Percentiles rank a stretch among this genome's conserved stretches.
phyloP scores from a whole-genome alignment of 352 stramenopile genomes.

The Phytophthora brassicae region DNA sequence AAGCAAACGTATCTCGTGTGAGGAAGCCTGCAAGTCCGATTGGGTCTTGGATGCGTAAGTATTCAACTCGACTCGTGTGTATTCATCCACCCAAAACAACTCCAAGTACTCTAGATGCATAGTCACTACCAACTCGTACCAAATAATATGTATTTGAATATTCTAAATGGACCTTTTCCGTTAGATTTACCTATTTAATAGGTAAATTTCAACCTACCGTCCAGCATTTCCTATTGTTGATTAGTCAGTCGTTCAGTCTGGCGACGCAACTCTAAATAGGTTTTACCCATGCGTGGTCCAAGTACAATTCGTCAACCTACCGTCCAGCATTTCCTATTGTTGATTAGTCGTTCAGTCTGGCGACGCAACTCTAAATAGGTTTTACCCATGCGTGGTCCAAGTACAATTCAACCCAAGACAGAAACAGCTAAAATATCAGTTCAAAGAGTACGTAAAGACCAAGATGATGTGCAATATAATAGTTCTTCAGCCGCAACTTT shows the following conservation, averaged over 20 bases:
- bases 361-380: background rate
- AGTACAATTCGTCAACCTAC: background rate
- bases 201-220: too few species aligned
- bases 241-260: constrained; percentile 4
- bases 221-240: constrained; percentile 19
- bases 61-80: constrained; percentile 20
- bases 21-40: constrained; percentile 77
- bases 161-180: too few species aligned
- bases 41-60: constrained; percentile 61
- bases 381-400: background rate
- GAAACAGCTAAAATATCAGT: too few species aligned
- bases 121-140: constrained; percentile 26
- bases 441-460: too few species aligned
- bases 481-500: too few species aligned
- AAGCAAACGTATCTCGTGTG: constrained; percentile 72
- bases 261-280: background rate
- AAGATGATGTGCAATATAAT: too few species aligned
- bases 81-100: constrained; percentile 26
- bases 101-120: constrained; percentile 46
- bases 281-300: background rate
- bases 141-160: constrained; percentile 52
- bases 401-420: background rate
- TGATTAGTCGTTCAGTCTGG: constrained; percentile 8
- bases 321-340: constrained; percentile 15
- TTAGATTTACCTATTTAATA: too few species aligned